Evolutionary conservation across 106 monocot species (phyloP).

Genomic region (Hemerocallis citrina): DNA sequence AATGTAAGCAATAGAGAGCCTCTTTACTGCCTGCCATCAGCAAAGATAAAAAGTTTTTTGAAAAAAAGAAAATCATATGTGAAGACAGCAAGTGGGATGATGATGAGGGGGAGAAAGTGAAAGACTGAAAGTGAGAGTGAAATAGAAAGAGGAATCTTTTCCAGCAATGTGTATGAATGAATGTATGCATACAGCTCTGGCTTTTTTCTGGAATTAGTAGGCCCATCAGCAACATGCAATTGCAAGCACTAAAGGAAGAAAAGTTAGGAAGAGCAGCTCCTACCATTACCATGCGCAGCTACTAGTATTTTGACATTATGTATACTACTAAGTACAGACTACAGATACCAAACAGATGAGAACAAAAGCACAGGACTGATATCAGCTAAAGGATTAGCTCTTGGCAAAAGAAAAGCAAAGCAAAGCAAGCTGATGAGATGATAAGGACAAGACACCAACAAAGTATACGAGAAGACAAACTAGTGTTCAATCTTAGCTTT

Average conservation of each 20-base stretch:
- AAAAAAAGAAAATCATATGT: too few relatives aligned
- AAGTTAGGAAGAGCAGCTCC: too few relatives aligned
- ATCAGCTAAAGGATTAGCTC: constrained; percentile 4
- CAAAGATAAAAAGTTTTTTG: background rate
- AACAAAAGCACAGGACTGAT: constrained; percentile 1
- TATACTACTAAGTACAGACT: background rate
- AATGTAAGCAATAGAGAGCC: constrained; percentile 7
- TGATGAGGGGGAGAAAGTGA: background rate
- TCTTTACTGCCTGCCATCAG: constrained; percentile 6
- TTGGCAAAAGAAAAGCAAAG: background rate
- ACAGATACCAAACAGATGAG: background rate
- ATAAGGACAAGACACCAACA: background rate
- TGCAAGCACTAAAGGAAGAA: background rate
- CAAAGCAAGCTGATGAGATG: background rate
- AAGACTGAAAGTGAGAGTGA: too few relatives aligned
- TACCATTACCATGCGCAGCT: too few relatives aligned
- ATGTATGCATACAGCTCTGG: too few relatives aligned
- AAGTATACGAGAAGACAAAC: background rate
- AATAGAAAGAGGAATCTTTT: background rate
- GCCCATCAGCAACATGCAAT: background rate
- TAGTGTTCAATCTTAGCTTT: background rate
- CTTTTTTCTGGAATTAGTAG: too few relatives aligned
- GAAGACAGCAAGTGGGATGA: constrained; percentile 5
- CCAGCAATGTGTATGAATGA: background rate
- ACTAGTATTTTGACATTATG: background rate